Base-by-base conservation (phyloP, 163 green algal genomes). In the Prototheca wickerhamii region DNA sequence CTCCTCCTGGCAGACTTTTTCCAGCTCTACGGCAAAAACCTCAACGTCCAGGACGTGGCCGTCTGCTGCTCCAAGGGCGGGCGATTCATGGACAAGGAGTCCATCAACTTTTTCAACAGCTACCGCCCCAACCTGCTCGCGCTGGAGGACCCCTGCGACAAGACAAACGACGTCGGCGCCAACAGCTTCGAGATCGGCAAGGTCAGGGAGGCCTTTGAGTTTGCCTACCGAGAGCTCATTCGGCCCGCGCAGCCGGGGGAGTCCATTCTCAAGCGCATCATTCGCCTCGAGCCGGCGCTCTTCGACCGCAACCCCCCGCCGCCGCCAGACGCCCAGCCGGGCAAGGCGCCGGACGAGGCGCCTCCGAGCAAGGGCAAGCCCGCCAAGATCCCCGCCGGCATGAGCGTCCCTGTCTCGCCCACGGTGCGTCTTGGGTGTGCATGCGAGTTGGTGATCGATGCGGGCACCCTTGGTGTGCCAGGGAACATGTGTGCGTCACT, bases 1-100 rank as follows among this genome's bases (percentile, higher is more conserved):
- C 65, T 86, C 31, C 78, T 95, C 57, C 75, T 95, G 37, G 56
- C 91, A 4, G 88, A 95, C 73, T 95, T 94, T 58, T 81, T 92
- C 50, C 55, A 73, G 25, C 68, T 88, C 0, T 85, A 77, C 50
- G 82, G 82, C 28, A 53, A 73, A 0, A 51, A 61, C 0, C 69
- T 87, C 33, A 74, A 82, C 60, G 53, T 55, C 3, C 21, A 60
- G 0, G 58, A 72, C 37, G 79, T 84, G 54, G 63, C 67, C 46
- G 57, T 73, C 0, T 76, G 59, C 21, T 82, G 73, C 64, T 63
- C 59, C 18, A 61, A 75, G 18, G 85, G 81, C 28, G 87, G 87
- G 6, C 35, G 4, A 23, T 92, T 87, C 70, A 92, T 87, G 59
- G 67, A 51, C 69, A 94, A 95, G 73, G 29, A 46, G 1, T n/a